phyloP scores from a whole-genome alignment of 1,284 basidiomycete species.

The Ceratobasidium sp. region DNA sequence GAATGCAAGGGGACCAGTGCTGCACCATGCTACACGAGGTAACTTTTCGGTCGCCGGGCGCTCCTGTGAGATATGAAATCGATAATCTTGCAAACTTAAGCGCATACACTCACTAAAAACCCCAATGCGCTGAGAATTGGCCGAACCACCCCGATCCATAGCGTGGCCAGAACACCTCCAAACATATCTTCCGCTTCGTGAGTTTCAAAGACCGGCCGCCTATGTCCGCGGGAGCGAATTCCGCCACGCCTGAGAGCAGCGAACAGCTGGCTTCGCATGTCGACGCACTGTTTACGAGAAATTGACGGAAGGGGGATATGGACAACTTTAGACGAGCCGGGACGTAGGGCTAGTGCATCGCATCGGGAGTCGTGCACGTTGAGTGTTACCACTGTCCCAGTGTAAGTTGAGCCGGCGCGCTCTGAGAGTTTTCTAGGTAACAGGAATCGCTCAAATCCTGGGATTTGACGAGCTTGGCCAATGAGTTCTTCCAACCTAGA shows the following conservation, averaged over 20 bases:
- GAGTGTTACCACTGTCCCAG: slow-evolving; percentile 1
- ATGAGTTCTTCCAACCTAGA: slow-evolving; percentile 15
- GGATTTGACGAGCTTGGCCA: not conserved
- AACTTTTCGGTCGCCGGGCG: not conserved
- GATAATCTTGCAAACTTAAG: not conserved
- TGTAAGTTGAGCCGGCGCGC: not conserved
- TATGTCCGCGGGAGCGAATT: not conserved
- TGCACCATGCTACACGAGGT: slow-evolving; percentile 13
- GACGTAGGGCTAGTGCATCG: slow-evolving; percentile 1
- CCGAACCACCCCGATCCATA: slow-evolving; percentile 7
- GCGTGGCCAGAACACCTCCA: not conserved
- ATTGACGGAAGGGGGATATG: not conserved
- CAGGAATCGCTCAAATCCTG: slow-evolving; percentile 36
- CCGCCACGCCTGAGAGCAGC: not conserved
- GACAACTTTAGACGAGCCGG: not conserved
- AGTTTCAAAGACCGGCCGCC: not conserved
- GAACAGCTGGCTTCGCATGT: not conserved
- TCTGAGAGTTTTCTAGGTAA: not conserved
- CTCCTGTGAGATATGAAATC: not conserved
- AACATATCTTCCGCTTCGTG: slow-evolving; percentile 7
- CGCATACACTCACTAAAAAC: slow-evolving; percentile 1
- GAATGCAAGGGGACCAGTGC: slow-evolving; percentile 1
- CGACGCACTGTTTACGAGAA: not conserved
- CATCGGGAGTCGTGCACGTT: slow-evolving; percentile 25
- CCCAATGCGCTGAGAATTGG: not conserved